Conservation (phyloP, 371 early-diverging fungal species). For the Dinochytrium kinnereticum region DNA sequence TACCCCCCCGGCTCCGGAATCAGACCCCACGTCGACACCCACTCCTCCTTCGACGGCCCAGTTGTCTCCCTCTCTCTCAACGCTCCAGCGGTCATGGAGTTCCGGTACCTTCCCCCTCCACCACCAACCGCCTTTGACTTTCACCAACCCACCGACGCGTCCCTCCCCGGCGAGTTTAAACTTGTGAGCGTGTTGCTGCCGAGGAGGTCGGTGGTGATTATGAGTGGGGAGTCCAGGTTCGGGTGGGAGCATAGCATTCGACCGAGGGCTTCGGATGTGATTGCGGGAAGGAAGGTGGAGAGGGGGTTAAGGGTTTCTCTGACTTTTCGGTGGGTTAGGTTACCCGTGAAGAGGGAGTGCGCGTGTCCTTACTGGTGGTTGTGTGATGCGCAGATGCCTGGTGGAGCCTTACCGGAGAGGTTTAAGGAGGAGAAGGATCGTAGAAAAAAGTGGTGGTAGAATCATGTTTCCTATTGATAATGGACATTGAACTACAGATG, state of each 20-base stretch:
- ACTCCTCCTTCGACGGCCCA: conserved; percentile 51
- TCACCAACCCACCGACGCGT: not conserved
- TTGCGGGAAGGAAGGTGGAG: conserved; percentile 47
- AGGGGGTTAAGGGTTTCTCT: conserved; percentile 41
- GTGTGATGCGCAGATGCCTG: conserved; percentile 37
- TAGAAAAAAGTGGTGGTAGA: conserved; percentile 5
- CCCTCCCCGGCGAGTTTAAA: not conserved
- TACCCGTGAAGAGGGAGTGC: conserved; percentile 12
- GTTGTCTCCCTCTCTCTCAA: conserved; percentile 50
- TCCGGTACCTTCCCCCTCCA: conserved; percentile 37
- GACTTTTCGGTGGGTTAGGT: conserved; percentile 45
- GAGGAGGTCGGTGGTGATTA: conserved; percentile 51
- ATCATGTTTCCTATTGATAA: too few species aligned
- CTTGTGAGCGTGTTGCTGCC: conserved; percentile 44
- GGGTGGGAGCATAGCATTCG: conserved; percentile 62
- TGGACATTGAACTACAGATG: too few species aligned
- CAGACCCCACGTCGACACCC: conserved; percentile 59
- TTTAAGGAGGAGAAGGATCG: conserved; percentile 25
- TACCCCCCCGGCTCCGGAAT: conserved; percentile 62
- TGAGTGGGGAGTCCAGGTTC: conserved; percentile 52
- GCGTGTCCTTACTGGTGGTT: conserved; percentile 36
- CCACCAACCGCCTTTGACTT: not conserved
- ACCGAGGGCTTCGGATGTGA: conserved; percentile 52
- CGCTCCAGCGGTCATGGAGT: conserved; percentile 54
- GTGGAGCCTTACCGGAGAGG: conserved; percentile 28